Conservation (phyloP, 495 filamentous ascomycete species). For the Xylaria longipes region DNA sequence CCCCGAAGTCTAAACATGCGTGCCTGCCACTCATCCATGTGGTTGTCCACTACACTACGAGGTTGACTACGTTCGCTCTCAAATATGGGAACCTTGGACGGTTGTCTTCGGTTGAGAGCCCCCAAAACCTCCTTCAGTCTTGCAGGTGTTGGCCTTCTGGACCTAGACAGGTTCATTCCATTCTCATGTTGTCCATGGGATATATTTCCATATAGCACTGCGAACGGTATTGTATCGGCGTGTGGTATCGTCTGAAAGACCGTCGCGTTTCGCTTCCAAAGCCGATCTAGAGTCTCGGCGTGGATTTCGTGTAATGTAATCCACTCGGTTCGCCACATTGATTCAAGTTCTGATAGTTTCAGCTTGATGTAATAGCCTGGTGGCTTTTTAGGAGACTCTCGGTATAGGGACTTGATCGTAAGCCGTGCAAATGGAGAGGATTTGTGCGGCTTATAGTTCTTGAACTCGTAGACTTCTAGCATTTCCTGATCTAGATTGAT, state of each 20-base stretch:
- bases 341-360: slow-evolving; percentile 12
- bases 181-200: background rate
- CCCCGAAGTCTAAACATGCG: background rate
- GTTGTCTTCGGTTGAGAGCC: background rate
- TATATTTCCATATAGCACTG: background rate
- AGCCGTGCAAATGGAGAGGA: background rate
- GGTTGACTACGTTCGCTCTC: background rate
- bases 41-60: background rate
- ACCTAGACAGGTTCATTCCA: background rate
- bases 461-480: slow-evolving; percentile 17
- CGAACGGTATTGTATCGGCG: slow-evolving; percentile 15
- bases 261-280: slow-evolving; percentile 4
- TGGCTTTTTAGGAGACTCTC: background rate
- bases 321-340: slow-evolving; percentile 11
- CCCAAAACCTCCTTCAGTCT: background rate
- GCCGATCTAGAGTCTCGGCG: background rate
- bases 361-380: slow-evolving; percentile 21
- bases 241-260: slow-evolving; percentile 12
- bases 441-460: background rate
- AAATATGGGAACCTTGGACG: background rate
- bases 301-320: slow-evolving; percentile 3
- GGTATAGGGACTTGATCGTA: slow-evolving; percentile 6
- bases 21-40: too few relatives aligned
- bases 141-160: background rate
- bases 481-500: slow-evolving; percentile 14